Conservation (phyloP, 768 basidiomycete genomes). For the Phlebiopsis gigantea region DNA sequence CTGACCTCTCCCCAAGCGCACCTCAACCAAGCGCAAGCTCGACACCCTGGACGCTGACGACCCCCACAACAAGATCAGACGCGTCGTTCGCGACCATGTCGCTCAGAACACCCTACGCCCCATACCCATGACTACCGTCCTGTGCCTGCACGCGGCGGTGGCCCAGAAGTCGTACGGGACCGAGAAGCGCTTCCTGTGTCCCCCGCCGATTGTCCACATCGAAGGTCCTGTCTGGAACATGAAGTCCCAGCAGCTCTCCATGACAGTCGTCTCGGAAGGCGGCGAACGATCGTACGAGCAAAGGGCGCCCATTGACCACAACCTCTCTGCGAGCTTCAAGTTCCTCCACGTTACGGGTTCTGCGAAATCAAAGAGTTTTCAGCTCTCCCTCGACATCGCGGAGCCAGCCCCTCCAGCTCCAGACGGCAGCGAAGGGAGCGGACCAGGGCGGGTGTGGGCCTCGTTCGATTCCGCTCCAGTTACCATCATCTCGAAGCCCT, state of each 20-base stretch:
- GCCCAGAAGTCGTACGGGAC: constrained; percentile 96
- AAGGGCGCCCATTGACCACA: constrained; percentile 76
- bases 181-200: constrained; percentile 92
- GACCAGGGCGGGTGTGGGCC: constrained; percentile 74
- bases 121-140: constrained; percentile 86
- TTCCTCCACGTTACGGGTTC: constrained; percentile 86
- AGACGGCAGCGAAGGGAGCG: constrained; percentile 36
- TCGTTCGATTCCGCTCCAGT: constrained; percentile 90
- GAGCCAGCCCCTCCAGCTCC: constrained; percentile 54
- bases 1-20: constrained; percentile 25
- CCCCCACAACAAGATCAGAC: constrained; percentile 73
- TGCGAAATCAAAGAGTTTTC: constrained; percentile 86
- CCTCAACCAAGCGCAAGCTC: constrained; percentile 69
- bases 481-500: constrained; percentile 94
- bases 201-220: constrained; percentile 89
- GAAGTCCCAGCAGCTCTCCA: constrained; percentile 73
- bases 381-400: constrained; percentile 78
- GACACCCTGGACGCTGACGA: constrained; percentile 59
- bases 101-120: constrained; percentile 69
- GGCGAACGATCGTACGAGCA: constrained; percentile 84
- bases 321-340: constrained; percentile 86
- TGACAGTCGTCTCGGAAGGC: constrained; percentile 81
- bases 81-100: constrained; percentile 79
- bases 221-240: constrained; percentile 86
- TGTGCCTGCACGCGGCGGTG: constrained; percentile 87